A percentile compares a stretch with the other conserved stretches of the same genome.
phyloP scores from a whole-genome alignment of 805 yeast species.

The Jamesozyma spencerorum region DNA sequence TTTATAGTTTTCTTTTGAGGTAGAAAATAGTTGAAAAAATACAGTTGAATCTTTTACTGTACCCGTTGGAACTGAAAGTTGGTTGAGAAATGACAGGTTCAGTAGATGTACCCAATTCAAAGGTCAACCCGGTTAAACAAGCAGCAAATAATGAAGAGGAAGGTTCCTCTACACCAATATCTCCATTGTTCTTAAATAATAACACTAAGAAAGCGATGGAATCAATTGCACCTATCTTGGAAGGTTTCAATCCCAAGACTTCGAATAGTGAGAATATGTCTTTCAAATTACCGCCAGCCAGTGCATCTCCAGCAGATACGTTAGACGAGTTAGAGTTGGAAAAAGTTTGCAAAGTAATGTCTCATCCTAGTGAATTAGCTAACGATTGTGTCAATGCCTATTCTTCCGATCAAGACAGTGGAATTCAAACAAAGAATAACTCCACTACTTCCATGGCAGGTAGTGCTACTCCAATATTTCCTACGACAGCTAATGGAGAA shows the following conservation, averaged over 20 bases:
- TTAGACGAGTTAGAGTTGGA: slow-evolving; percentile 19
- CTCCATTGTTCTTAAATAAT: slow-evolving; percentile 5
- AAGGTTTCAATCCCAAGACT: slow-evolving; percentile 63
- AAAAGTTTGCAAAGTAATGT: slow-evolving; percentile 18
- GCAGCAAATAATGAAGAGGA: not conserved
- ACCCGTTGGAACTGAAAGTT: too few species aligned
- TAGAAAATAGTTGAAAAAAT: too few species aligned
- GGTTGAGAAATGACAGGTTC: too few species aligned
- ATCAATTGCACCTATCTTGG: slow-evolving; percentile 70
- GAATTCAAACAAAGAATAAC: not conserved
- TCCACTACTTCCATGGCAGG: not conserved
- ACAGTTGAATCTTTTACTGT: too few species aligned
- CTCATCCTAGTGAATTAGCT: slow-evolving; percentile 6
- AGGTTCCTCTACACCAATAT: not conserved
- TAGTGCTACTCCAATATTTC: not conserved
- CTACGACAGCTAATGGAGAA: not conserved
- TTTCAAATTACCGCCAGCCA: slow-evolving; percentile 28
- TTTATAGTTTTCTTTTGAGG: too few species aligned
- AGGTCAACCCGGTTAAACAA: not conserved
- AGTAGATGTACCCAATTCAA: too few species aligned
- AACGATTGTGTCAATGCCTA: not conserved
- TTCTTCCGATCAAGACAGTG: not conserved
- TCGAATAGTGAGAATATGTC: slow-evolving; percentile 41
- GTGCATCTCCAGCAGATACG: slow-evolving; percentile 15
- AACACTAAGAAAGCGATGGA: slow-evolving; percentile 56